phyloP scores from a whole-genome alignment of 495 filamentous ascomycete species.

The Cudoniella acicularis region DNA sequence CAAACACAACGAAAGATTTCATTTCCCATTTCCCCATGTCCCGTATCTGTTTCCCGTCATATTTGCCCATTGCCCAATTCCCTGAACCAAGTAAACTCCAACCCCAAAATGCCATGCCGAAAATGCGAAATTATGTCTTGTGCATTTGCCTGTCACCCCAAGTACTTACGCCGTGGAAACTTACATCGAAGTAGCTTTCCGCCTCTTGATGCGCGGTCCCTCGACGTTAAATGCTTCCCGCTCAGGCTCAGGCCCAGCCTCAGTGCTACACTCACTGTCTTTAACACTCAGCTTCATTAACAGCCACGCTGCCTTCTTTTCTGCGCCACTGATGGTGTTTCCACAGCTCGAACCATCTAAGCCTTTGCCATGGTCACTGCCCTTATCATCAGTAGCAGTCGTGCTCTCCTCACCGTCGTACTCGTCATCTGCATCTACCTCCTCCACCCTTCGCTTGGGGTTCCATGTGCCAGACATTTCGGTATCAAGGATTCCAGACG shows the following conservation, averaged over 20 bases:
- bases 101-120: background rate
- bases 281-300: slow-evolving; percentile 52
- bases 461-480: slow-evolving; percentile 10
- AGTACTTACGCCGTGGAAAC: background rate
- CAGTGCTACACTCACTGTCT: slow-evolving; percentile 29
- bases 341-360: slow-evolving; percentile 12
- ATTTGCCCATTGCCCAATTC: background rate
- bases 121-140: background rate
- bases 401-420: slow-evolving; percentile 21
- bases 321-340: slow-evolving; percentile 16
- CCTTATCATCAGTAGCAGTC: slow-evolving; percentile 23
- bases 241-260: background rate
- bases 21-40: background rate
- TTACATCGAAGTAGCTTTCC: slow-evolving; percentile 37
- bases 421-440: slow-evolving; percentile 22
- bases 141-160: background rate
- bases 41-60: background rate
- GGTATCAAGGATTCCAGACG: slow-evolving; percentile 12
- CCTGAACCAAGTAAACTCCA: background rate
- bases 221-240: slow-evolving; percentile 3
- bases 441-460: slow-evolving; percentile 16
- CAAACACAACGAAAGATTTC: background rate
- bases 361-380: slow-evolving; percentile 12
- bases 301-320: slow-evolving; percentile 55
- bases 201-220: slow-evolving; percentile 29